Evolutionary conservation across 1,284 basidiomycete genomes (phyloP).

Genomic region (Wallemia mellicola): DNA sequence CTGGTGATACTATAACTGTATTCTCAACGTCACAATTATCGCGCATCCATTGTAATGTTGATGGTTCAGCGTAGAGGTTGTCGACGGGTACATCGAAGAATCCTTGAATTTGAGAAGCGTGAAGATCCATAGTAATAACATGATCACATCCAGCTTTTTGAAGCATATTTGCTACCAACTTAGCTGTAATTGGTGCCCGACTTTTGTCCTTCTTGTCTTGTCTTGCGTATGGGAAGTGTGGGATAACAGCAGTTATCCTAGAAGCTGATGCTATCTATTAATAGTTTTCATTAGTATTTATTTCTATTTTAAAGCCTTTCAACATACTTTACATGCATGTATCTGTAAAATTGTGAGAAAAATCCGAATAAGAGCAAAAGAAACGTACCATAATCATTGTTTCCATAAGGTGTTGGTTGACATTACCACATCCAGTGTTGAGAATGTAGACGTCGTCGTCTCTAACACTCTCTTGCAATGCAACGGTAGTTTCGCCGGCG

Average conservation of each 20-base stretch:
- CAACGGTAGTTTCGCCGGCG: constrained; percentile 72
- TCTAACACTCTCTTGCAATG: constrained; percentile 77
- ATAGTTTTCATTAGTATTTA: not conserved
- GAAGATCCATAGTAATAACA: constrained; percentile 93
- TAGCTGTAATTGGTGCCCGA: constrained; percentile 90
- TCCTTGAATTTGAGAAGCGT: constrained; percentile 94
- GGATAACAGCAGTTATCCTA: constrained; percentile 83
- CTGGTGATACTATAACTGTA: constrained; percentile 89
- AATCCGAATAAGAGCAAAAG: not conserved
- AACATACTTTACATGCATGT: constrained; percentile 59
- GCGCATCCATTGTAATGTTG: constrained; percentile 78
- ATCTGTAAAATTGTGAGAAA: constrained; percentile 22
- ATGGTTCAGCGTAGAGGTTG: constrained; percentile 97
- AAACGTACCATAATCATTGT: constrained; percentile 33
- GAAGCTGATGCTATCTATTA: constrained; percentile 61
- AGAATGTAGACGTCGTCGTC: constrained; percentile 99
- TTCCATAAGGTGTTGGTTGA: constrained; percentile 11
- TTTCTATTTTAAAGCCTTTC: not conserved
- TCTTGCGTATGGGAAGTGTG: constrained; percentile 74
- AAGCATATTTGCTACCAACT: constrained; percentile 97
- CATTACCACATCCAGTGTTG: constrained; percentile 60
- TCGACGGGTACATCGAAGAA: constrained; percentile 99
- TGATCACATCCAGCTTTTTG: constrained; percentile 93
- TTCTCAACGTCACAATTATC: constrained; percentile 63
- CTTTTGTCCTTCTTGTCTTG: constrained; percentile 99